Conservation (phyloP, 345 rosid species). For the Carallia brachiata region DNA sequence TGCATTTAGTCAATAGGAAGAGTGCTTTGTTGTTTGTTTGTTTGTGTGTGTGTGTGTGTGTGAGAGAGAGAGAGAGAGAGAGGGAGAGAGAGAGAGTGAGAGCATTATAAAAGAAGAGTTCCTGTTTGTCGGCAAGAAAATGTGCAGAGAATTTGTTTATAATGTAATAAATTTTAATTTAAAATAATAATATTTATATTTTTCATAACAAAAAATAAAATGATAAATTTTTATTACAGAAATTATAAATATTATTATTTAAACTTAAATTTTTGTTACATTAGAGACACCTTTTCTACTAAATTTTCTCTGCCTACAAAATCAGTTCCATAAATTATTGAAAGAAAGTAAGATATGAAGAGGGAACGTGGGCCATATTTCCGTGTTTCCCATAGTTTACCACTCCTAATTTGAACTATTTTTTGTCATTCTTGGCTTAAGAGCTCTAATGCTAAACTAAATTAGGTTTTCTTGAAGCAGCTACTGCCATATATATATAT, state of each 20-base stretch:
- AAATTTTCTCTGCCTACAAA: too few relatives aligned
- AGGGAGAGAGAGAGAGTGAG: conserved; percentile 1
- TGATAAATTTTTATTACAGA: too few relatives aligned
- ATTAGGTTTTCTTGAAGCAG: conserved; percentile 42
- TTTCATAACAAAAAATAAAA: too few relatives aligned
- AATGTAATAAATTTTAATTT: too few relatives aligned
- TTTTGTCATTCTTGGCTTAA: conserved; percentile 57
- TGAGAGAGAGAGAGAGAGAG: background rate
- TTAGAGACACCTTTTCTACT: too few relatives aligned
- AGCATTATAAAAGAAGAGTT: background rate
- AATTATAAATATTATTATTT: too few relatives aligned
- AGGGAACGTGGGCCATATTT: conserved; percentile 86
- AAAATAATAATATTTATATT: too few relatives aligned
- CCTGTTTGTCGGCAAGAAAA: too few relatives aligned
- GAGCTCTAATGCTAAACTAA: conserved; percentile 40
- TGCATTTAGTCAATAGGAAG: conserved; percentile 22
- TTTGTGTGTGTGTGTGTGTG: background rate
- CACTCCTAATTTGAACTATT: conserved; percentile 37
- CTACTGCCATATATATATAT: conserved; percentile 15
- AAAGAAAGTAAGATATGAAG: conserved; percentile 37
- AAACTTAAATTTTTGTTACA: too few relatives aligned
- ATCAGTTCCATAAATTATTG: too few relatives aligned
- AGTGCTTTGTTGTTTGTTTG: too few relatives aligned
- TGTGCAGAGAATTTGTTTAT: too few relatives aligned
- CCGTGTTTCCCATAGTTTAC: conserved; percentile 67